Conservation (phyloP, 2,329 filamentous ascomycete species). For the Cryoendolithus antarcticus region DNA sequence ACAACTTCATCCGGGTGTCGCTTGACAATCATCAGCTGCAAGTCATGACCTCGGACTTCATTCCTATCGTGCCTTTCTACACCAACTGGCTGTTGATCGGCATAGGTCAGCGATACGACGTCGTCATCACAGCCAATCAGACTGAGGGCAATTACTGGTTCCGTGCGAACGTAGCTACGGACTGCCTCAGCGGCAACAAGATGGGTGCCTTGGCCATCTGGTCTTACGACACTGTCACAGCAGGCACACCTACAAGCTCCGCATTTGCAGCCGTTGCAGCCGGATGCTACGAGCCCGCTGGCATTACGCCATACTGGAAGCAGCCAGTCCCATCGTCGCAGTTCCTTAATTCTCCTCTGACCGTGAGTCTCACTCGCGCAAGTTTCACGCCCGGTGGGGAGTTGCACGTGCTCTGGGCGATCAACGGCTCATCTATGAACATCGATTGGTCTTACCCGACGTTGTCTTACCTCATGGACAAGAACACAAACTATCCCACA, state of each 20-base stretch:
- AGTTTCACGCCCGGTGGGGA: conserved; percentile 20
- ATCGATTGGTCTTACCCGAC: conserved; percentile 34
- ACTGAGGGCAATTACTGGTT: conserved; percentile 24
- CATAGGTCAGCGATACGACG: conserved; percentile 30
- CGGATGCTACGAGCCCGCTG: conserved; percentile 12
- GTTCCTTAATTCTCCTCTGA: conserved; percentile 11
- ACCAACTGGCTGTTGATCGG: conserved; percentile 21
- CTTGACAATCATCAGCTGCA: conserved; percentile 24
- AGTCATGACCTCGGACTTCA: conserved; percentile 26
- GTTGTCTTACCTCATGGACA: conserved; percentile 30
- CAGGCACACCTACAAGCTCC: conserved; percentile 2
- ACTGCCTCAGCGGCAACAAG: conserved; percentile 23
- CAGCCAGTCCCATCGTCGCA: conserved; percentile 23
- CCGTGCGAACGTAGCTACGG: conserved; percentile 18
- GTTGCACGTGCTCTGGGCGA: conserved; percentile 22
- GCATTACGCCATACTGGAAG: conserved; percentile 17
- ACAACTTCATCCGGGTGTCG: conserved; percentile 31
- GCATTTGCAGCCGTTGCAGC: conserved; percentile 10
- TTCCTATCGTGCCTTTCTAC: conserved; percentile 23
- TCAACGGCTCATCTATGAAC: conserved; percentile 31
- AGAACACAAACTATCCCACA: conserved; percentile 28
- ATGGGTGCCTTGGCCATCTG: conserved; percentile 22
- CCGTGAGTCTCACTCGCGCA: conserved; percentile 17
- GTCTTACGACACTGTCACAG: conserved; percentile 13
- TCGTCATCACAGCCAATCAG: conserved; percentile 28